Evolutionary conservation across 2,329 filamentous ascomycete genomes (phyloP).

Genomic region (Scopulariopsis brevicaulis): DNA sequence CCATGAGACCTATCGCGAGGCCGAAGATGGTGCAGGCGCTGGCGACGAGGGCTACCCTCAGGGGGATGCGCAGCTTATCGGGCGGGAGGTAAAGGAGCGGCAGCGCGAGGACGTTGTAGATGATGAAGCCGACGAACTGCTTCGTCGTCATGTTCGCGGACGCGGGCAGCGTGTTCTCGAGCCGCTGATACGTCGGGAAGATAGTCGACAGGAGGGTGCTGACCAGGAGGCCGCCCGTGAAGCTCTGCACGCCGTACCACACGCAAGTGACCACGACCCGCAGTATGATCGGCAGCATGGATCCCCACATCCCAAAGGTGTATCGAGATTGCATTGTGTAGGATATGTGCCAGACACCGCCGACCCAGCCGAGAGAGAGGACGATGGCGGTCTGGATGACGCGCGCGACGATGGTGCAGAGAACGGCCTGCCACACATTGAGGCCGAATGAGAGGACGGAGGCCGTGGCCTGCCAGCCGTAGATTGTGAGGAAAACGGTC

Average conservation of each 20-base stretch:
- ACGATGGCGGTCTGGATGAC: background rate
- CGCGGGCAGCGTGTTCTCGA: conserved; percentile 14
- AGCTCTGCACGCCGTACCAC: background rate
- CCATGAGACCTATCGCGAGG: background rate
- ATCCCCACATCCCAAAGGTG: background rate
- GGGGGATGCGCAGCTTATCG: conserved; percentile 18
- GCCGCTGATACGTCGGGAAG: conserved; percentile 12
- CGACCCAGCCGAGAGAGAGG: background rate
- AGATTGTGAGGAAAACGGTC: background rate
- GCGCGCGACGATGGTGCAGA: background rate
- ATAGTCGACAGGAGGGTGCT: conserved; percentile 7
- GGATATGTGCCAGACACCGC: background rate
- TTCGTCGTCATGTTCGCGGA: conserved; percentile 12
- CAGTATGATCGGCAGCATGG: background rate
- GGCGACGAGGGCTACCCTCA: background rate
- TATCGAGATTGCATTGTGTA: no score
- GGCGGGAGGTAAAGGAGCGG: conserved; percentile 30
- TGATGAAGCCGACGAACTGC: conserved; percentile 15
- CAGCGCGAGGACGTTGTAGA: conserved; percentile 15
- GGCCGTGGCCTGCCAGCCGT: conserved; percentile 6
- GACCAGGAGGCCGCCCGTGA: background rate
- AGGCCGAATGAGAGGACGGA: background rate
- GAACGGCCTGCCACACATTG: background rate
- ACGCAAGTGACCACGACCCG: background rate
- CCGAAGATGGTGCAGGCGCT: background rate